Evolutionary conservation across 306 rosid species (phyloP).

Genomic region (Medicago truncatula): DNA sequence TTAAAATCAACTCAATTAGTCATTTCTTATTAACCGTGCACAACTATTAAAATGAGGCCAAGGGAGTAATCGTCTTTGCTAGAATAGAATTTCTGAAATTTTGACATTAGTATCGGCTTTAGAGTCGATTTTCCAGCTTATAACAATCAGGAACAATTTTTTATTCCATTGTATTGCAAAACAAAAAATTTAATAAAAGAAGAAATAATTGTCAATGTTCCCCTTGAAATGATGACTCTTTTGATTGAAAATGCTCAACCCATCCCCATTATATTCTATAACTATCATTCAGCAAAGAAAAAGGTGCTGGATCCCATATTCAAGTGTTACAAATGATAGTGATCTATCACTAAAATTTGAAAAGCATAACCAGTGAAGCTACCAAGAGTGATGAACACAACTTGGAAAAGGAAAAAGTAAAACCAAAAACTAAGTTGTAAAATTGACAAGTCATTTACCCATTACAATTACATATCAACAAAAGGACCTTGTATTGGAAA

Average conservation of each 20-base stretch:
- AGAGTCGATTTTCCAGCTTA: too few relatives aligned
- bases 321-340: conserved; percentile 31
- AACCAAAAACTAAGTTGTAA: conserved; percentile 29
- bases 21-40: too few relatives aligned
- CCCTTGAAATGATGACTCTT: neutral
- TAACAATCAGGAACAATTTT: too few relatives aligned
- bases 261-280: neutral
- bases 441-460: conserved; percentile 36
- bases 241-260: neutral
- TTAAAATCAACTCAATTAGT: too few relatives aligned
- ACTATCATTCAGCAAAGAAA: neutral
- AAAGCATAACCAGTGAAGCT: conserved; percentile 32
- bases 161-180: neutral
- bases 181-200: too few relatives aligned
- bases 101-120: too few relatives aligned
- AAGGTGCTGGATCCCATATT: conserved; percentile 21
- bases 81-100: too few relatives aligned
- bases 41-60: too few relatives aligned
- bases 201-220: too few relatives aligned
- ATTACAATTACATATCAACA: conserved; percentile 14
- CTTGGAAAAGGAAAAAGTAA: conserved; percentile 6
- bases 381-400: conserved; percentile 23
- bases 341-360: conserved; percentile 23
- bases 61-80: too few relatives aligned
- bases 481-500: conserved; percentile 46